A percentile compares a stretch with the other conserved stretches of the same genome.
Conservation (phyloP, 2,329 filamentous ascomycete genomes). For the Aureobasidium sp. region DNA sequence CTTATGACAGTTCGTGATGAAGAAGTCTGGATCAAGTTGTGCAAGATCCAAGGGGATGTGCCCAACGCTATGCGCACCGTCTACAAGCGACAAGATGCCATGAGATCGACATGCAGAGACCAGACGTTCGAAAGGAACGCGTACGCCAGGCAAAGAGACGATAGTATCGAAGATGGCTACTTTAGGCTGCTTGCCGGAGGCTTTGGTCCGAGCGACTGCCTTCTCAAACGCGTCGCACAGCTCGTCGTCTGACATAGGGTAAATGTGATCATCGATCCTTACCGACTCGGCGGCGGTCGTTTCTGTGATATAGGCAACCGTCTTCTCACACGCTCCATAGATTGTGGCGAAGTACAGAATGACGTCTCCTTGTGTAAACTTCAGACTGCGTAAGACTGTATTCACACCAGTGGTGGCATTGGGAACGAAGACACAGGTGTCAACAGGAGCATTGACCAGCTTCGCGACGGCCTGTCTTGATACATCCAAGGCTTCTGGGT, state of each 20-base stretch:
- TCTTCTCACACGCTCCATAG: slow-evolving; percentile 72
- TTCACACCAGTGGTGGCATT: slow-evolving; percentile 79
- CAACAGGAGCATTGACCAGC: slow-evolving; percentile 57
- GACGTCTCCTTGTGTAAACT: slow-evolving; percentile 63
- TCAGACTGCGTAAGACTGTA: slow-evolving; percentile 69
- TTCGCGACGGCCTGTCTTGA: slow-evolving; percentile 58
- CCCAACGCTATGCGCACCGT: slow-evolving; percentile 80
- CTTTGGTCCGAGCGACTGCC: slow-evolving; percentile 48
- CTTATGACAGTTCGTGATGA: slow-evolving; percentile 81
- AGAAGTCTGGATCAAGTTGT: slow-evolving; percentile 71
- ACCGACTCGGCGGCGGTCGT: slow-evolving; percentile 45
- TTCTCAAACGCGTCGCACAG: slow-evolving; percentile 56
- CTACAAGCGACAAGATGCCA: slow-evolving; percentile 65
- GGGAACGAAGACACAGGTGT: slow-evolving; percentile 66
- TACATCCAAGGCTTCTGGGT: slow-evolving; percentile 55
- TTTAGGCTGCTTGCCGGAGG: slow-evolving; percentile 55
- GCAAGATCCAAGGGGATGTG: slow-evolving; percentile 65
- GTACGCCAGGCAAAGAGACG: slow-evolving; percentile 68
- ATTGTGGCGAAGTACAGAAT: slow-evolving; percentile 73
- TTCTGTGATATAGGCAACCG: slow-evolving; percentile 66
- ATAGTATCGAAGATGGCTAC: slow-evolving; percentile 75
- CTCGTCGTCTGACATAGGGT: slow-evolving; percentile 64
- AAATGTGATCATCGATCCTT: slow-evolving; percentile 53
- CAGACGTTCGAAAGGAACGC: slow-evolving; percentile 70
- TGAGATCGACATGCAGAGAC: slow-evolving; percentile 57